Percentiles rank a stretch among this genome's conserved stretches.
phyloP scores from a whole-genome alignment of 305 asterid species.

The Coffea humblotiana region DNA sequence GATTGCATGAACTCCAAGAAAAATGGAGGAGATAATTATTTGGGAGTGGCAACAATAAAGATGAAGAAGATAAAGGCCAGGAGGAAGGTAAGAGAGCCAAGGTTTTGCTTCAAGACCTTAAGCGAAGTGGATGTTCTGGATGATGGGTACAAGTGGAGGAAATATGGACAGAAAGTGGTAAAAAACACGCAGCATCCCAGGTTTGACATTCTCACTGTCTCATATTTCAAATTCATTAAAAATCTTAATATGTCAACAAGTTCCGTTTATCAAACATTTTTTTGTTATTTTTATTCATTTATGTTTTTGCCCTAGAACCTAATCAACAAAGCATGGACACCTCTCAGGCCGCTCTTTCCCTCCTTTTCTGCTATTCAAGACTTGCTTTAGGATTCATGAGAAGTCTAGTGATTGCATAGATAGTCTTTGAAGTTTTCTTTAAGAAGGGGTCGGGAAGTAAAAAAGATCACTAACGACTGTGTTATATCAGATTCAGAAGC shows the following conservation, averaged over 20 bases:
- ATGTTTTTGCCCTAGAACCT: background rate
- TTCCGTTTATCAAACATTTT: background rate
- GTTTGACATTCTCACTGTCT: slow-evolving; percentile 29
- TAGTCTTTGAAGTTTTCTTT: no score
- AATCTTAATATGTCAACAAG: background rate
- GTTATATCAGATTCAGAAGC: no score
- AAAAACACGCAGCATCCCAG: slow-evolving; percentile 97
- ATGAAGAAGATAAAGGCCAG: slow-evolving; percentile 77
- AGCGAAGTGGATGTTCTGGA: slow-evolving; percentile 89
- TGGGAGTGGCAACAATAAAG: slow-evolving; percentile 63
- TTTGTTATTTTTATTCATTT: no score
- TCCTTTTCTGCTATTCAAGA: background rate
- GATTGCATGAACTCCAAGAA: slow-evolving; percentile 54
- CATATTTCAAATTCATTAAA: background rate
- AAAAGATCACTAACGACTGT: background rate
- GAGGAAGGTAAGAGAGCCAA: slow-evolving; percentile 88
- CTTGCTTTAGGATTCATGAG: slow-evolving; percentile 14
- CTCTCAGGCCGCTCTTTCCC: background rate
- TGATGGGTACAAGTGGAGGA: slow-evolving; percentile 97
- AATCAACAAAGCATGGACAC: no score
- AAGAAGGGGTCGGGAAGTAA: no score
- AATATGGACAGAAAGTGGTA: slow-evolving; percentile 94
- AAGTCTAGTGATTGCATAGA: background rate
- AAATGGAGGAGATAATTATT: slow-evolving; percentile 39
- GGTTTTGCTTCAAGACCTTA: slow-evolving; percentile 94